Evolutionary conservation across 1,284 basidiomycete genomes (phyloP).

Genomic region (Mycena citricolor): DNA sequence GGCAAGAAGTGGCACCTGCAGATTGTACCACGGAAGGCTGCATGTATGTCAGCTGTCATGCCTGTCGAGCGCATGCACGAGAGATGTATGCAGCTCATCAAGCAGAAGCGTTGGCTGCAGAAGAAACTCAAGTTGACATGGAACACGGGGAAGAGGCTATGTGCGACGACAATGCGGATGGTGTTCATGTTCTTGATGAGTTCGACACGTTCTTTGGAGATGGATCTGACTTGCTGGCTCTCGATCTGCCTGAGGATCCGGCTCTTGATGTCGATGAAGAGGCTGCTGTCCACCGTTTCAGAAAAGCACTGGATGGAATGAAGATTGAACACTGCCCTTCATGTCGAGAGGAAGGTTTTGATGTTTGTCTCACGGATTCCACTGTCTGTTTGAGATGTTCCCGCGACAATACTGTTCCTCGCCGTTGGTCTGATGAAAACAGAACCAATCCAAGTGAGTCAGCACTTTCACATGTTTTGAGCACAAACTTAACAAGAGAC

Average conservation of each 20-base stretch:
- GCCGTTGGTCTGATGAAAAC: conserved; percentile 19
- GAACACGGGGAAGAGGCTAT: not conserved
- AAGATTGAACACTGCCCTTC: not conserved
- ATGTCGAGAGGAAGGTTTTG: conserved; percentile 15
- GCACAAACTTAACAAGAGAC: not conserved
- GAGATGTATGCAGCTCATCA: too few species aligned
- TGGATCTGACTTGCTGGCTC: conserved; percentile 4
- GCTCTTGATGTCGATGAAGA: conserved; percentile 1
- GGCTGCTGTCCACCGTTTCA: not conserved
- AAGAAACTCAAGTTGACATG: not conserved
- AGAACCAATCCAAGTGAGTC: conserved; percentile 15
- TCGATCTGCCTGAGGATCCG: conserved; percentile 10
- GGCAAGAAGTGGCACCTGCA: too few species aligned
- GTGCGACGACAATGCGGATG: conserved; percentile 8
- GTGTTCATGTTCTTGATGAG: conserved; percentile 7
- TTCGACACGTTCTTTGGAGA: conserved; percentile 11
- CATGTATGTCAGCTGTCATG: too few species aligned
- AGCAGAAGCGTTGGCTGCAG: too few species aligned
- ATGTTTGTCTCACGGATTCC: conserved; percentile 6
- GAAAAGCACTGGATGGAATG: conserved; percentile 2
- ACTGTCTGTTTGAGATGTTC: conserved; percentile 4
- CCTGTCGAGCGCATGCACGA: too few species aligned
- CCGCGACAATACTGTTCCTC: not conserved
- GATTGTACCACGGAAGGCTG: too few species aligned
- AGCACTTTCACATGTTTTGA: not conserved